phyloP scores from a whole-genome alignment of 305 asterid genomes.

The Salvia sclarea region DNA sequence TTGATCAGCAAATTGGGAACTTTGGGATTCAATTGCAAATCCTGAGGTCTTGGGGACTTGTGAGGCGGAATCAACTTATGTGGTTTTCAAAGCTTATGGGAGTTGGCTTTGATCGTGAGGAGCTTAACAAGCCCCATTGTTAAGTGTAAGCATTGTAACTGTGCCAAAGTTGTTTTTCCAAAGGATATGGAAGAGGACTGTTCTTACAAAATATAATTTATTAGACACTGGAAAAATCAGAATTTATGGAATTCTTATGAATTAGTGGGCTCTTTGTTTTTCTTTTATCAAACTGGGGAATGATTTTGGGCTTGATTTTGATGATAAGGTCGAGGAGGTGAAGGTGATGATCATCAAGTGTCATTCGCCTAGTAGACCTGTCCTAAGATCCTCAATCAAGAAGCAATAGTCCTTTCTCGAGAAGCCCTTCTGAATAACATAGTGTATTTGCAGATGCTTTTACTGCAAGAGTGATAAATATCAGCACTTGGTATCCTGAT shows the following conservation, averaged over 20 bases:
- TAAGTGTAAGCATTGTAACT: slow-evolving; percentile 36
- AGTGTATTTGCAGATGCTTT: slow-evolving; percentile 22
- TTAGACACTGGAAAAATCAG: slow-evolving; percentile 23
- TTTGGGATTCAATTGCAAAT: slow-evolving; percentile 31
- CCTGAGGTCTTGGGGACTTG: slow-evolving; percentile 33
- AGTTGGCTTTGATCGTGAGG: slow-evolving; percentile 36
- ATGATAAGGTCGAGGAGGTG: slow-evolving; percentile 35
- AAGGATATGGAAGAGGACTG: slow-evolving; percentile 52
- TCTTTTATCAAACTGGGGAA: slow-evolving; percentile 33
- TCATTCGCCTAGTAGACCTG: slow-evolving; percentile 28
- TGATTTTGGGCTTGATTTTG: slow-evolving; percentile 39
- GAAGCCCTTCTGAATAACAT: slow-evolving; percentile 24
- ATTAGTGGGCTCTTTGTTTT: slow-evolving; percentile 25
- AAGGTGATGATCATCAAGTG: slow-evolving; percentile 38
- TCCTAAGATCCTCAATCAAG: slow-evolving; percentile 24
- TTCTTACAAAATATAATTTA: slow-evolving; percentile 29
- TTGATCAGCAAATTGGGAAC: slow-evolving; percentile 35
- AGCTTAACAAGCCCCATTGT: slow-evolving; percentile 27
- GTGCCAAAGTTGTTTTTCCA: slow-evolving; percentile 25
- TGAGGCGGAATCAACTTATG: slow-evolving; percentile 22
- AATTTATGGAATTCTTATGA: slow-evolving; percentile 20
- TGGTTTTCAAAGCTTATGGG: slow-evolving; percentile 28
- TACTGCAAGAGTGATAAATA: slow-evolving; percentile 26
- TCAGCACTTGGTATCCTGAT: slow-evolving; percentile 26
- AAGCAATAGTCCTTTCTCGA: slow-evolving; percentile 17